phyloP scores from a whole-genome alignment of 208 protist species.

The Trypanosoma avium region DNA sequence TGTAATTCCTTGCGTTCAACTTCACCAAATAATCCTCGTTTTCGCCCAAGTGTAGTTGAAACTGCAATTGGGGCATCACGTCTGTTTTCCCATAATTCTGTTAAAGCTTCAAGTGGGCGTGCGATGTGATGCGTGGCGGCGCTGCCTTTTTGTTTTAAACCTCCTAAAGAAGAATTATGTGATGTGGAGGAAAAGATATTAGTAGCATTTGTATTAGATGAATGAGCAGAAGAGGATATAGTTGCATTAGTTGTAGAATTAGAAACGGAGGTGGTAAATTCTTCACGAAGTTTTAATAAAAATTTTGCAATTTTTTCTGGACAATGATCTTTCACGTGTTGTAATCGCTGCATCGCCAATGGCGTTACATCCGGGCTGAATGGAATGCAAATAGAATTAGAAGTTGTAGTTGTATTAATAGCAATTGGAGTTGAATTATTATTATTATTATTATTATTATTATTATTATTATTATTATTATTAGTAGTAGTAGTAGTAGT shows the following conservation, averaged over 20 bases:
- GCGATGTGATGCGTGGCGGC: conserved; percentile 11
- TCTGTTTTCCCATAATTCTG: conserved; percentile 66
- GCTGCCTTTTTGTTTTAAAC: not conserved
- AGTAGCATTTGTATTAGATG: not conserved
- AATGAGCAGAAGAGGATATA: conserved; percentile 14
- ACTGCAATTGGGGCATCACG: conserved; percentile 72
- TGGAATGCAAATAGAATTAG: conserved; percentile 29
- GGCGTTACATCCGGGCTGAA: conserved; percentile 37
- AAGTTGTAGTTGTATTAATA: not conserved
- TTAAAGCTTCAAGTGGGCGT: conserved; percentile 45
- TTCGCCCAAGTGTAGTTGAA: conserved; percentile 33
- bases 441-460: not conserved
- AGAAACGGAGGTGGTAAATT: not conserved
- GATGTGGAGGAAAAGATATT: conserved; percentile 11
- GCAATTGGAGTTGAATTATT: not conserved
- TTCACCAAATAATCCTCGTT: conserved; percentile 73
- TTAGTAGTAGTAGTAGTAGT: not conserved
- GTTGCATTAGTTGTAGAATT: not conserved
- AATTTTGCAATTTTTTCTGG: conserved; percentile 47
- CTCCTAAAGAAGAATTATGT: not conserved
- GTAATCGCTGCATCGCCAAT: conserved; percentile 41
- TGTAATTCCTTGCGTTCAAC: conserved; percentile 71
- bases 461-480: not conserved
- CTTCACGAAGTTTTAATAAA: conserved; percentile 7
- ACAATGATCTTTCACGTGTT: conserved; percentile 30